A percentile compares a stretch with the other conserved stretches of the same genome.
phyloP scores from a whole-genome alignment of 1,284 basidiomycete species.

The Ustilago vetiveriae region DNA sequence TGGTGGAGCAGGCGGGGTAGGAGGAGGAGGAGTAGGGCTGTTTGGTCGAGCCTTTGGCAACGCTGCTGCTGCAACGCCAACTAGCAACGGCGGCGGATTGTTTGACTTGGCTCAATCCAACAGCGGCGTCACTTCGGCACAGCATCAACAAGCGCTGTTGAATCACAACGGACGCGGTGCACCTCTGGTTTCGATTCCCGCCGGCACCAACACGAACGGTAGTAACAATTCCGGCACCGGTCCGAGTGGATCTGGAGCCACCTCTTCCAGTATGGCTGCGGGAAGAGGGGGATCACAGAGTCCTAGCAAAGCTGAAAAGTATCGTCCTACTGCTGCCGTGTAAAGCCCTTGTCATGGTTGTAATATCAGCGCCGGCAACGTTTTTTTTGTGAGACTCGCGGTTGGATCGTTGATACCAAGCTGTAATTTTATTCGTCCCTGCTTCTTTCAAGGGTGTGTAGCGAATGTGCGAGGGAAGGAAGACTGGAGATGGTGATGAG shows the following conservation, averaged over 20 bases:
- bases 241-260: neutral
- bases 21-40: conserved; percentile 8
- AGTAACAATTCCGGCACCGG: neutral
- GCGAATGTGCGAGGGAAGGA: no score
- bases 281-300: conserved; percentile 19
- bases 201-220: neutral
- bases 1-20: neutral
- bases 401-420: no score
- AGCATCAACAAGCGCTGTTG: conserved; percentile 42
- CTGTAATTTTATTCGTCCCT: no score
- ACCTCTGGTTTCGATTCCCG: conserved; percentile 28
- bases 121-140: conserved; percentile 27
- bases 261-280: conserved; percentile 3
- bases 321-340: conserved; percentile 40
- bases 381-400: no score
- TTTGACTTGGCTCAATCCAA: conserved; percentile 32
- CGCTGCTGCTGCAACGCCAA: neutral
- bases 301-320: conserved; percentile 31
- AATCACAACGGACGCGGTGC: conserved; percentile 43
- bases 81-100: conserved; percentile 24
- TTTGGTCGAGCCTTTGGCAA: conserved; percentile 14
- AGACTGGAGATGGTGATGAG: no score
- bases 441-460: no score
- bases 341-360: conserved; percentile 4
- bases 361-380: no score